Base-by-base conservation (phyloP, 192 early-diverging fungal genomes). In the Coemansia sp. region DNA sequence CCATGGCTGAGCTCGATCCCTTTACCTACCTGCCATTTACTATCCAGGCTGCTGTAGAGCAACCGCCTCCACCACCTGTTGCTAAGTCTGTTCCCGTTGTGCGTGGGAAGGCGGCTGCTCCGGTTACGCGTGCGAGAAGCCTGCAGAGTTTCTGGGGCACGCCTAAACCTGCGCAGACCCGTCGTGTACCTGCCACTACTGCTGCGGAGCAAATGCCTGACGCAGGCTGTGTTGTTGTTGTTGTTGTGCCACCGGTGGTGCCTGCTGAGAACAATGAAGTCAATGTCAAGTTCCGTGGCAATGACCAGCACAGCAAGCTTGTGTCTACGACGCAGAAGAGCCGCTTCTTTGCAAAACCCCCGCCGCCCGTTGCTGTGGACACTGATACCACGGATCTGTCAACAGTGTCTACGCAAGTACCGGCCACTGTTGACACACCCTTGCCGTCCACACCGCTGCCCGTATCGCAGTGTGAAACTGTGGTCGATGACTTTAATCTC, bases 1-100 rank as follows among this genome's bases (percentile, higher is more conserved):
- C 91, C 0, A 67, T 70, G 25, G 90, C 87, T 23, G 61, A 80
- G 5, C n/a, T 92, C 14, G 76, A 93, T 63, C 93, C 92, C 14
- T 73, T 90, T 15, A 75, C 85, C 3, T 84, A 87, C 31, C 15
- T 64, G 63, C 84, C 88, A 0, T 81, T 90, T 73, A 72, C 62
- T 7, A 38, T n/a, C 2, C 6, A 21, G 3, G 9, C 5, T 7
- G 12, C 17, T 29, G 55, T 6, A 34, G 15, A 15, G 34, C 27
- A 27, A 2, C 29, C 29, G 29, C 14, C 29, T 25, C 46, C 19
- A 2, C 46, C 2, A 5, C 46, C 1, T 8, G 15, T 58, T 36
- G 55, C 32, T n/a, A 23, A 58, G 8, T 15, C 57, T 36, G 57
- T 31, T 8, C 10, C 9, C 19, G 17, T 31, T 19, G 57, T 15